phyloP scores from a whole-genome alignment of 2,329 filamentous ascomycete species.

The Ceratocystis alfenasii region DNA sequence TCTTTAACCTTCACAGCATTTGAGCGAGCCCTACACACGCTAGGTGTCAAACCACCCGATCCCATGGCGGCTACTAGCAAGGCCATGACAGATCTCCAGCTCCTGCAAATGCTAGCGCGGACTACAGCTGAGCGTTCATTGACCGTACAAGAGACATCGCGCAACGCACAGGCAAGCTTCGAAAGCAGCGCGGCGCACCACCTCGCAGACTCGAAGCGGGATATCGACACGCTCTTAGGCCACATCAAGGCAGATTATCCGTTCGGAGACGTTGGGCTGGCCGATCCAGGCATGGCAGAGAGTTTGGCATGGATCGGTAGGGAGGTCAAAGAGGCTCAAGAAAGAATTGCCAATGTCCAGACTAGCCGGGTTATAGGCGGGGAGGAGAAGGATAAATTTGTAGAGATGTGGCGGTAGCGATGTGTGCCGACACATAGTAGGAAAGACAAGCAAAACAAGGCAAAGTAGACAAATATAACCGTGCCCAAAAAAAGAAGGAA shows the following conservation, averaged over 20 bases:
- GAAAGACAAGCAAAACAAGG: neutral
- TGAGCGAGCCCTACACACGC: neutral
- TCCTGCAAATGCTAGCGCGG: slow-evolving; percentile 23
- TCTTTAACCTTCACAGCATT: neutral
- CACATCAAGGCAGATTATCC: slow-evolving; percentile 43
- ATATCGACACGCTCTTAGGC: slow-evolving; percentile 39
- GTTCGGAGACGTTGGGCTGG: slow-evolving; percentile 37
- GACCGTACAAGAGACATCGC: slow-evolving; percentile 36
- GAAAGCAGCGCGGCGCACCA: slow-evolving; percentile 35
- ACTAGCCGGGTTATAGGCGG: slow-evolving; percentile 32
- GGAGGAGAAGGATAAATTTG: slow-evolving; percentile 39
- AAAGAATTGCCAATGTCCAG: slow-evolving; percentile 32
- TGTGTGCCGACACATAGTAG: no score
- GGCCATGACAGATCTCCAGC: neutral
- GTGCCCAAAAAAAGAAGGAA: neutral
- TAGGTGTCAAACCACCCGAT: neutral
- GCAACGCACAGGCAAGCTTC: slow-evolving; percentile 39
- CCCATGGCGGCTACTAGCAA: neutral
- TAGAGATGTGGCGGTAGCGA: slow-evolving; percentile 32
- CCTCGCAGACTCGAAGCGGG: slow-evolving; percentile 37
- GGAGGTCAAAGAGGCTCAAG: slow-evolving; percentile 34
- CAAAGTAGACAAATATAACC: no score
- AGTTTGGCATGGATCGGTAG: slow-evolving; percentile 38
- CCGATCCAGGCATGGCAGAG: slow-evolving; percentile 42
- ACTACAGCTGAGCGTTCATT: slow-evolving; percentile 31